Conservation (phyloP, 2,329 filamentous ascomycete species). For the Boeremia exigua region DNA sequence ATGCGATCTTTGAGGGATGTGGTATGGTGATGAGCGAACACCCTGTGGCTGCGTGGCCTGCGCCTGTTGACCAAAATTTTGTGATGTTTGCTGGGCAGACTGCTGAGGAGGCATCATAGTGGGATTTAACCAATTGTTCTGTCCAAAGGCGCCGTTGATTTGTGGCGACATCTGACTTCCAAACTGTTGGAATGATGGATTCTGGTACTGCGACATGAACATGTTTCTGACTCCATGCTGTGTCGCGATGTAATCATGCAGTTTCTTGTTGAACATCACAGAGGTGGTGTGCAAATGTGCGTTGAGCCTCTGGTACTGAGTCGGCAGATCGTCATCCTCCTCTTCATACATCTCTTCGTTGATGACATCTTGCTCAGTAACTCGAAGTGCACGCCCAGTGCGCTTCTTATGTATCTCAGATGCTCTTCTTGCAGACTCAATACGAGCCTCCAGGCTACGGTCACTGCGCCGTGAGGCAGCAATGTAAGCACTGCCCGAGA, state of each 20-base stretch:
- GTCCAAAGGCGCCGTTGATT: constrained; percentile 28
- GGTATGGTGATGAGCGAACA: constrained; percentile 54
- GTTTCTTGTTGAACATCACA: constrained; percentile 65
- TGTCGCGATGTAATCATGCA: constrained; percentile 65
- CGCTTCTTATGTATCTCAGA: constrained; percentile 91
- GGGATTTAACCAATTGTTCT: constrained; percentile 39
- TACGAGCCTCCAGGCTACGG: constrained; percentile 82
- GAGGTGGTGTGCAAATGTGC: constrained; percentile 67
- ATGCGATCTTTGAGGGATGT: constrained; percentile 52
- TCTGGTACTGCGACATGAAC: constrained; percentile 42
- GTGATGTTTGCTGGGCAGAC: constrained; percentile 37
- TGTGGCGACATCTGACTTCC: constrained; percentile 25
- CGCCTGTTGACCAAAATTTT: constrained; percentile 24
- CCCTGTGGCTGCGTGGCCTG: constrained; percentile 33
- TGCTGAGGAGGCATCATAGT: constrained; percentile 45
- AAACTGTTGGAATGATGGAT: constrained; percentile 23
- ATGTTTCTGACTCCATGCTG: constrained; percentile 63
- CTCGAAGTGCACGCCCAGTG: constrained; percentile 80
- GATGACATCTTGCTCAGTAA: constrained; percentile 84
- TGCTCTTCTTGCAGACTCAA: constrained; percentile 85
- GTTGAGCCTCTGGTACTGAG: constrained; percentile 69
- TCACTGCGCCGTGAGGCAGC: constrained; percentile 88
- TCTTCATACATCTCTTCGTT: constrained; percentile 98
- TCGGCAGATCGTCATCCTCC: constrained; percentile 80
- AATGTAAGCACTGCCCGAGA: constrained; percentile 75